These are phyloP conservation scores for Blastocystis sp. DNA, from an alignment of 352 stramenopile genomes.

Conservation along the genomic window DNA sequence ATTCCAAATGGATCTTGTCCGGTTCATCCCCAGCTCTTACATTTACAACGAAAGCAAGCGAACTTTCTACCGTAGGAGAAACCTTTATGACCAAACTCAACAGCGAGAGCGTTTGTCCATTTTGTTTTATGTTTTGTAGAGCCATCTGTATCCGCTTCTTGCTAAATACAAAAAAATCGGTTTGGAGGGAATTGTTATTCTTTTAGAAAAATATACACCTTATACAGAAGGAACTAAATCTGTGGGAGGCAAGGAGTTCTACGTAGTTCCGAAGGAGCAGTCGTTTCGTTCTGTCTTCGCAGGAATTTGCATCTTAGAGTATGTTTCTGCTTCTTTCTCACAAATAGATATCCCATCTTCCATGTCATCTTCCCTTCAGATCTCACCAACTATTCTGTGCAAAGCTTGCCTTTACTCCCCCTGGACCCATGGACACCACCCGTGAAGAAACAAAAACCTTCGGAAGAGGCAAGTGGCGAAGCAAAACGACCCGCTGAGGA, in stretches of 20 bases:
- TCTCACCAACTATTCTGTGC: not conserved
- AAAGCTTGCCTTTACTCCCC: not conserved
- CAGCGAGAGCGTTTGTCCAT: not conserved
- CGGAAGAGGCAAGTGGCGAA: not conserved
- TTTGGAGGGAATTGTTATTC: not conserved
- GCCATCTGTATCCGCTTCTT: conserved; percentile 29
- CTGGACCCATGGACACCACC: not conserved
- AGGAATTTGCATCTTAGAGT: conserved; percentile 19
- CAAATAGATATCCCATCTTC: conserved; percentile 25
- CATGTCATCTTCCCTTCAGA: conserved; percentile 38
- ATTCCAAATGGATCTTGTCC: conserved; percentile 10
- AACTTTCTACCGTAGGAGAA: not conserved
- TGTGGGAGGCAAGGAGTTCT: not conserved
- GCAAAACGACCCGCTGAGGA: not conserved
- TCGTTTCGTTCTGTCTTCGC: not conserved
- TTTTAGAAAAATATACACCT: conserved; percentile 15
- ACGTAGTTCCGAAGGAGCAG: not conserved
- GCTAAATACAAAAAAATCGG: not conserved
- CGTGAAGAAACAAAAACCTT: not conserved
- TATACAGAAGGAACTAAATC: not conserved
- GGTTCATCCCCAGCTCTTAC: not conserved
- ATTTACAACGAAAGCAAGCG: not conserved
- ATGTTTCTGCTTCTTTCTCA: not conserved
- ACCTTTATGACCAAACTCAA: not conserved
- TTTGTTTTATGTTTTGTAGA: not conserved